phyloP scores from a whole-genome alignment of 805 yeast genomes.

The Pichia nanzhaoensis region DNA sequence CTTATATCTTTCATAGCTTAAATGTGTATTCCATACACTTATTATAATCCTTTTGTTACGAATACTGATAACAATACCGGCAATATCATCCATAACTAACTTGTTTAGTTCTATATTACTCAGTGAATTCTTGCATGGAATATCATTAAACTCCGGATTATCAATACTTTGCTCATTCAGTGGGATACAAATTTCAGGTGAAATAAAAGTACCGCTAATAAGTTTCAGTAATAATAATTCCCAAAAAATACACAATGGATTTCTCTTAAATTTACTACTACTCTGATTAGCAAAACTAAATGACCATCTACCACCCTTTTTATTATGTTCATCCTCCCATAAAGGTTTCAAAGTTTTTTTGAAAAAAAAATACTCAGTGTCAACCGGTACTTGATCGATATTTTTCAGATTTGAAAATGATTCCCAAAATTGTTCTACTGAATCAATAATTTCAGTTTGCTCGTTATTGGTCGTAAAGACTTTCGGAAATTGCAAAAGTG shows the following conservation, averaged over 20 bases:
- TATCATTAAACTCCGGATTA: conserved; percentile 8
- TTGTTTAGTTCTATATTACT: conserved; percentile 6
- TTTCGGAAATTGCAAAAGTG: conserved; percentile 35
- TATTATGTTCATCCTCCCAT: conserved; percentile 61
- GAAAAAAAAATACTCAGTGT: conserved; percentile 51
- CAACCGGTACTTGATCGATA: conserved; percentile 34
- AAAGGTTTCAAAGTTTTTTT: conserved; percentile 55
- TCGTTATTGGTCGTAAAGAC: conserved; percentile 14
- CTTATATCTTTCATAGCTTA: conserved; percentile 7
- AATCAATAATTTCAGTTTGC: conserved; percentile 29
- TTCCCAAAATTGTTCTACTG: conserved; percentile 50
- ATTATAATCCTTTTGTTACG: conserved; percentile 55
- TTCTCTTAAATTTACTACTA: conserved; percentile 14
- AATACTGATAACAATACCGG: conserved; percentile 54
- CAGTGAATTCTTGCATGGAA: not conserved
- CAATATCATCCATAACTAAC: conserved; percentile 41
- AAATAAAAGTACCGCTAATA: conserved; percentile 42
- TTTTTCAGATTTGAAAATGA: conserved; percentile 35
- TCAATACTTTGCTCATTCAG: not conserved
- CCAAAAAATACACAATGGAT: conserved; percentile 40
- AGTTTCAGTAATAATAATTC: conserved; percentile 48
- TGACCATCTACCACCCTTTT: conserved; percentile 59
- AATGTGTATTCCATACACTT: conserved; percentile 55
- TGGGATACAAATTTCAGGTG: not conserved
- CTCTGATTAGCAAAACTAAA: conserved; percentile 23